A percentile compares a stretch with the other conserved stretches of the same genome.
phyloP scores from a whole-genome alignment of 345 rosid genomes.

The Brassica carinata region DNA sequence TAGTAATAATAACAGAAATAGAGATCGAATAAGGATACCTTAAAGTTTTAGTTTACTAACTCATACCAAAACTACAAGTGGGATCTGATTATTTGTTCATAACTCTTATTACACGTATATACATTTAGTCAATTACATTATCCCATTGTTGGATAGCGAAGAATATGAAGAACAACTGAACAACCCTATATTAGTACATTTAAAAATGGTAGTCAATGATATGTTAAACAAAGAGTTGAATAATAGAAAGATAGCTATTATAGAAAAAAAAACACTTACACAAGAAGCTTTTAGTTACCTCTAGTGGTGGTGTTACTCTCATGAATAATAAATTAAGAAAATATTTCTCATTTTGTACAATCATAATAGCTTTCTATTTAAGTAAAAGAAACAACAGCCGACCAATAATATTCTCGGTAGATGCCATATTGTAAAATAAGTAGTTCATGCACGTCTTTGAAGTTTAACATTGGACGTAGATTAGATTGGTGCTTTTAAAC shows the following conservation, averaged over 20 bases:
- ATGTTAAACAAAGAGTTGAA: constrained; percentile 1
- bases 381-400: constrained; percentile 18
- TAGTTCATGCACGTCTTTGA: neutral
- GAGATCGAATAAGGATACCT: neutral
- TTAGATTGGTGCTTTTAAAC: neutral
- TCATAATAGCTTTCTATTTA: constrained; percentile 13
- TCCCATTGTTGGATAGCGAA: neutral
- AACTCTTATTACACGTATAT: neutral
- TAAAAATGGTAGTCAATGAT: neutral
- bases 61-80: neutral
- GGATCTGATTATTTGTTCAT: neutral
- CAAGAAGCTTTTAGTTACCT: neutral
- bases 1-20: neutral
- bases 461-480: neutral
- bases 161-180: neutral
- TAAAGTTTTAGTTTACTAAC: neutral
- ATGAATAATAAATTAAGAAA: neutral
- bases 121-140: neutral
- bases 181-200: neutral
- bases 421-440: neutral
- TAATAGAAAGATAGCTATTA: neutral
- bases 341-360: neutral
- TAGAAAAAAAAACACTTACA: neutral
- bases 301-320: constrained; percentile 4
- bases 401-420: constrained; percentile 13